A percentile compares a stretch with the other conserved stretches of the same genome.
phyloP scores from a whole-genome alignment of 1,139 yeast genomes.

The Candida labiduridarum region DNA sequence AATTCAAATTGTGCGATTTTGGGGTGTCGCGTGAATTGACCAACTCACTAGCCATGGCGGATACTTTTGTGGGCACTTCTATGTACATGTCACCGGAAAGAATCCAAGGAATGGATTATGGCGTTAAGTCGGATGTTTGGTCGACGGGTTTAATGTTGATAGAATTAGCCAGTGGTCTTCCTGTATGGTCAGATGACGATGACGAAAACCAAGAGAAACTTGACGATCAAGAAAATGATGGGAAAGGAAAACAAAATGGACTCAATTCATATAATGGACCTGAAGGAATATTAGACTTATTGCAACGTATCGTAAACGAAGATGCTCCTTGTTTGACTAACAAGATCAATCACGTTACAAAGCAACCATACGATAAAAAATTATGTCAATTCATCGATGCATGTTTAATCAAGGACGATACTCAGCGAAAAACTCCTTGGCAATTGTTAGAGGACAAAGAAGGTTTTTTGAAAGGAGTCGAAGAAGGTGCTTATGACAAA shows the following conservation, averaged over 20 bases:
- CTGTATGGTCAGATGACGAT: slow-evolving; percentile 44
- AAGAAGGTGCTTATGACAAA: slow-evolving; percentile 42
- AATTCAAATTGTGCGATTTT: slow-evolving; percentile 85
- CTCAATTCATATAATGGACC: slow-evolving; percentile 44
- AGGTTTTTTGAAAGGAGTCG: slow-evolving; percentile 49
- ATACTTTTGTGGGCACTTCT: slow-evolving; percentile 96
- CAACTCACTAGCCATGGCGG: slow-evolving; percentile 82
- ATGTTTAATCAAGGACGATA: slow-evolving; percentile 69
- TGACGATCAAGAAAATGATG: slow-evolving; percentile 4
- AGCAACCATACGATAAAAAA: slow-evolving; percentile 33
- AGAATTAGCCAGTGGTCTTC: slow-evolving; percentile 82
- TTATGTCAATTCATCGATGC: slow-evolving; percentile 66
- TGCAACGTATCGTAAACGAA: slow-evolving; percentile 93
- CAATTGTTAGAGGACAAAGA: slow-evolving; percentile 48
- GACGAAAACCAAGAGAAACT: slow-evolving; percentile 18
- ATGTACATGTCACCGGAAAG: slow-evolving; percentile 98
- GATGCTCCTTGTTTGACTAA: slow-evolving; percentile 70
- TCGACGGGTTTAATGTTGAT: slow-evolving; percentile 88
- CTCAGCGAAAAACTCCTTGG: slow-evolving; percentile 62
- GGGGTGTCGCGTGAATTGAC: slow-evolving; percentile 92
- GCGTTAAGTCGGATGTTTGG: slow-evolving; percentile 96
- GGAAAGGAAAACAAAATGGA: not conserved
- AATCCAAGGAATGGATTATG: slow-evolving; percentile 90
- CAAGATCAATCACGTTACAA: slow-evolving; percentile 29
- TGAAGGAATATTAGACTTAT: slow-evolving; percentile 83